A percentile compares a stretch with the other conserved stretches of the same genome.
Conservation (phyloP, 2,329 filamentous ascomycete species). For the Aspergillus brunneoviolaceus region DNA sequence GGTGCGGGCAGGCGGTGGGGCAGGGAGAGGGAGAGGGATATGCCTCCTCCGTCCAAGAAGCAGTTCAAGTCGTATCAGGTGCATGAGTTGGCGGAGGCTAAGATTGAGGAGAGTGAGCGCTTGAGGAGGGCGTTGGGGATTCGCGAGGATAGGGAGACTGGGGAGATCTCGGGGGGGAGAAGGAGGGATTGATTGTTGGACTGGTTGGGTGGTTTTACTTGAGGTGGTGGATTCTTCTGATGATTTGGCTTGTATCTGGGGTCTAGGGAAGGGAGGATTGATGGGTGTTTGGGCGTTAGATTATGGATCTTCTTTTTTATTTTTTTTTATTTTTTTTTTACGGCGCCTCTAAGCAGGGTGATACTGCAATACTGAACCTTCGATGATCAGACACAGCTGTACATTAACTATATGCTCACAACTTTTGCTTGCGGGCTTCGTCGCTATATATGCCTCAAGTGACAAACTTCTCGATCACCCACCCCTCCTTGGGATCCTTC, state of each 20-base stretch:
- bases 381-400: background rate
- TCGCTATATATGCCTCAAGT: slow-evolving; percentile 26
- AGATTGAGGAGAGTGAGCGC: slow-evolving; percentile 91
- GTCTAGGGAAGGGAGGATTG: background rate
- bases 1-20: slow-evolving; percentile 23
- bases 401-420: slow-evolving; percentile 1
- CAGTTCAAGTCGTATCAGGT: slow-evolving; percentile 88
- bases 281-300: slow-evolving; percentile 4
- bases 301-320: background rate
- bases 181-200: background rate
- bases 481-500: slow-evolving; percentile 69
- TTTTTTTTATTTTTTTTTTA: background rate
- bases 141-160: slow-evolving; percentile 78
- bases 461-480: slow-evolving; percentile 65
- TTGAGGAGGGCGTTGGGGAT: slow-evolving; percentile 85
- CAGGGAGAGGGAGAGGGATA: slow-evolving; percentile 23
- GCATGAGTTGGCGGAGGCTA: slow-evolving; percentile 92
- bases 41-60: slow-evolving; percentile 32
- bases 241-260: no score
- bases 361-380: background rate
- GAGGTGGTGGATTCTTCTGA: background rate
- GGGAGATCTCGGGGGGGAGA: slow-evolving; percentile 54
- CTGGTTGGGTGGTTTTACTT: background rate
- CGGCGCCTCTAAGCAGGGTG: no score
- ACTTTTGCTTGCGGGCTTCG: slow-evolving; percentile 6